phyloP scores from a whole-genome alignment of 345 rosid genomes.

The Odontarrhena argentea region DNA sequence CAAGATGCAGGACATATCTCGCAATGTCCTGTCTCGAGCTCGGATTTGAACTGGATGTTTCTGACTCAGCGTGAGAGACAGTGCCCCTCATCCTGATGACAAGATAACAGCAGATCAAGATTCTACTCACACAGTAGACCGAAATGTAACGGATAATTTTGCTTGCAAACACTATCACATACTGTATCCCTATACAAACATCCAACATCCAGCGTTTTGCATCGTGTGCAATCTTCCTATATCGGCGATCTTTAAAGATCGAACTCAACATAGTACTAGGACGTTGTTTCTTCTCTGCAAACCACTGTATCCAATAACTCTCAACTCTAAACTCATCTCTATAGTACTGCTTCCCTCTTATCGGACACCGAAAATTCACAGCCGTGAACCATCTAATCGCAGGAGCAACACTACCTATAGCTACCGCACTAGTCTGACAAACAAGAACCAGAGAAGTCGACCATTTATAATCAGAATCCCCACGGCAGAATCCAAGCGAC shows the following conservation, averaged over 20 bases:
- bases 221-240: slow-evolving; percentile 53
- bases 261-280: slow-evolving; percentile 39
- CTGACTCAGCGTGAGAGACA: slow-evolving; percentile 45
- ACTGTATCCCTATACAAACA: slow-evolving; percentile 56
- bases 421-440: slow-evolving; percentile 64
- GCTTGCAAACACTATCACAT: slow-evolving; percentile 64
- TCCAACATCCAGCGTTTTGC: slow-evolving; percentile 44
- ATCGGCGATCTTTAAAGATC: slow-evolving; percentile 39
- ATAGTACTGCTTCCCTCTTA: slow-evolving; percentile 38
- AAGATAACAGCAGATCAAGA: slow-evolving; percentile 40
- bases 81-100: slow-evolving; percentile 30
- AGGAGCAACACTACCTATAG: slow-evolving; percentile 67
- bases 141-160: slow-evolving; percentile 62
- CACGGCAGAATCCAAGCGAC: slow-evolving; percentile 60
- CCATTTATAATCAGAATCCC: slow-evolving; percentile 87
- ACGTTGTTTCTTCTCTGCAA: slow-evolving; percentile 67
- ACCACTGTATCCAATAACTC: slow-evolving; percentile 62
- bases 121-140: slow-evolving; percentile 45
- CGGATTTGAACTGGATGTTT: slow-evolving; percentile 35
- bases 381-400: slow-evolving; percentile 75
- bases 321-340: slow-evolving; percentile 54
- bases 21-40: slow-evolving; percentile 53
- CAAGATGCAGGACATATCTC: slow-evolving; percentile 74
- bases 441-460: slow-evolving; percentile 57
- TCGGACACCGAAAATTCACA: slow-evolving; percentile 72